Base-by-base conservation (phyloP, 306 rosid genomes). In the Rosa rugosa region DNA sequence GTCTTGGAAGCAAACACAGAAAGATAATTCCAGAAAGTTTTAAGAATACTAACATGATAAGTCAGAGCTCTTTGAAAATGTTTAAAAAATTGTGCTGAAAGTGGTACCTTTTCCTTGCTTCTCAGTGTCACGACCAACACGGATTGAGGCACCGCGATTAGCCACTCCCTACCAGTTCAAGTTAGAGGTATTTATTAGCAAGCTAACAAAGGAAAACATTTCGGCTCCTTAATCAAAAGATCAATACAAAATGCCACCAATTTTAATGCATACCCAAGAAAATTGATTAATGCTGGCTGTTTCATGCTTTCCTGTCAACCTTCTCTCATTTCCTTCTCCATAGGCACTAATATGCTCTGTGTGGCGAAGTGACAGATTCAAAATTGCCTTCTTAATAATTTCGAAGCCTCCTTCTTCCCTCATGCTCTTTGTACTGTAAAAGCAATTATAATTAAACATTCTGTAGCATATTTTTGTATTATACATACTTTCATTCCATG, bases 301-400 rank as follows among this genome's bases (percentile, higher is more conserved):
- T 84, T 96, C 98, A 64, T 96, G 98, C 93, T 90, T 91, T 89
- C 99, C 99, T 69, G 99, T 96, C 90, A 96, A 86, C 86, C 97
- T 83, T 85, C 98, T 93, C 84, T 96, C 99, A 75, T 96, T 96
- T 77, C 99, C 99, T 91, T 96, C 99, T 79, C 99, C 98, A 74
- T 96, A 96, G 75, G 99, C 98, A 71, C 90, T 85, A 54, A 93
- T 96, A 84, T 96, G 99, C 0, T 85, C 92, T 12, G 68, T 56
- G 79, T 96, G 99, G 86, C 98, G 98, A 83, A 96, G 99, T 0
- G 99, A 93, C 41, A 96, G 93, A 73, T 96, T 93, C 87, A 93
- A 82, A 84, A 96, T 96, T 31, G 98, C 97, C 92, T 93, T 93
- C 93, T 96, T 96, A 75, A 93, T 96, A 54, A 85, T 81, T 77